phyloP scores from a whole-genome alignment of 352 stramenopile species.

The Phytophthora nicotianae region DNA sequence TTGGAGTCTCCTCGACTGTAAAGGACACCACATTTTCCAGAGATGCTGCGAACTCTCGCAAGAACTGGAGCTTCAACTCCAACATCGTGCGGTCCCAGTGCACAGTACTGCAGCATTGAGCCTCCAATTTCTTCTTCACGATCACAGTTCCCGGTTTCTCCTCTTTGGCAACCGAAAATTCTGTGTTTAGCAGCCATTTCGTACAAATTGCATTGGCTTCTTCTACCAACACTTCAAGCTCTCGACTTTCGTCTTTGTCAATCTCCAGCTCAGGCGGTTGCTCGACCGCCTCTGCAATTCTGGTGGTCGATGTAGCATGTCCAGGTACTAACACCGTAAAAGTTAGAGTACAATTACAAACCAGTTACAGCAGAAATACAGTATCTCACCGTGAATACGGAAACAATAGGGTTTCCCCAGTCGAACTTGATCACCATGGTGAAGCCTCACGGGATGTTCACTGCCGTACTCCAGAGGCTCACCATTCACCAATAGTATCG shows the following conservation, averaged over 20 bases:
- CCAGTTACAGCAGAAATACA: neutral
- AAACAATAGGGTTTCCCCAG: conserved; percentile 50
- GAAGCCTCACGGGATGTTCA: conserved; percentile 25
- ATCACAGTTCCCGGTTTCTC: conserved; percentile 27
- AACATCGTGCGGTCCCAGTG: conserved; percentile 53
- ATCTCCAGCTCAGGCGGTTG: conserved; percentile 31
- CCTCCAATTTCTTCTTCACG: conserved; percentile 56
- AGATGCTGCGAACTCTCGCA: conserved; percentile 53
- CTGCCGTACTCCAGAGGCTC: conserved; percentile 21
- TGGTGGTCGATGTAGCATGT: conserved; percentile 10
- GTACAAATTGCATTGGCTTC: conserved; percentile 70
- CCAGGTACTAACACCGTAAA: conserved; percentile 27
- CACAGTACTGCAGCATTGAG: conserved; percentile 44
- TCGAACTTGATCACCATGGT: conserved; percentile 56
- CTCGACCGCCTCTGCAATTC: conserved; percentile 36
- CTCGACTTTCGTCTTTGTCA: conserved; percentile 23
- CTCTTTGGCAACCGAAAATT: conserved; percentile 37
- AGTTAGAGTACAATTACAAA: neutral
- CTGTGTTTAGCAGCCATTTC: conserved; percentile 57
- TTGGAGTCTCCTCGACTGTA: conserved; percentile 14
- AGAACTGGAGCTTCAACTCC: conserved; percentile 48
- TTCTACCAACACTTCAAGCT: conserved; percentile 40
- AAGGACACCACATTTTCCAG: conserved; percentile 42
- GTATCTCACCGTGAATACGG: conserved; percentile 47
- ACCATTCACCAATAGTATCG: conserved; percentile 50